These are phyloP conservation scores for Tephrocybe sp. DNA, from an alignment of 768 basidiomycete species.

Conservation along the genomic window DNA sequence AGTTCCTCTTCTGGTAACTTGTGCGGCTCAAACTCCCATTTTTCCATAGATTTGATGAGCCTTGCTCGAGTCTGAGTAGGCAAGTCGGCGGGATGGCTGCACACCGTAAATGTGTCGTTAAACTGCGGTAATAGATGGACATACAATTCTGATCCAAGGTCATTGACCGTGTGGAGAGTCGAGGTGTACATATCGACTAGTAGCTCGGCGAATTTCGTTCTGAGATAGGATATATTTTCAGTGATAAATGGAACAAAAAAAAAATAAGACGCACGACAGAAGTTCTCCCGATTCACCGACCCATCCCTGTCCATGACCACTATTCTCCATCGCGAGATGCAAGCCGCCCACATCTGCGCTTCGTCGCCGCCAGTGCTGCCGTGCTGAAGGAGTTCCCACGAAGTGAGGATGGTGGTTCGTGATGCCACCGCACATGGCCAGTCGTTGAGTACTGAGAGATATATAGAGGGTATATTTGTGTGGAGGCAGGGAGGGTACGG, in stretches of 20 bases:
- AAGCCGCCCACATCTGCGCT: conserved; percentile 92
- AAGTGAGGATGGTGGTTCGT: conserved; percentile 7
- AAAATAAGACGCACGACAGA: conserved; percentile 40
- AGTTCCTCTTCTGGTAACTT: conserved; percentile 81
- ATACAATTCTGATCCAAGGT: conserved; percentile 45
- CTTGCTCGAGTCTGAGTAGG: conserved; percentile 51
- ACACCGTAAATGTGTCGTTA: background rate
- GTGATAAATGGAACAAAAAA: background rate
- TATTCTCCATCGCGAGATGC: conserved; percentile 69
- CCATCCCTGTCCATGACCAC: conserved; percentile 71
- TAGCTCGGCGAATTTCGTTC: conserved; percentile 75
- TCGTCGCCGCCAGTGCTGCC: conserved; percentile 45
- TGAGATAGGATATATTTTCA: conserved; percentile 19
- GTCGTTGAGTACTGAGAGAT: background rate
- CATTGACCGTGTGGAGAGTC: conserved; percentile 70
- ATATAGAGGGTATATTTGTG: conserved; percentile 1
- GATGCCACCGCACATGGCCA: conserved; percentile 8
- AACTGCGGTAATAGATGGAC: conserved; percentile 20
- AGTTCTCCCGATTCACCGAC: conserved; percentile 47
- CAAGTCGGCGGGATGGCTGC: conserved; percentile 48
- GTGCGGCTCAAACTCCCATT: conserved; percentile 93
- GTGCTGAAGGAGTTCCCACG: conserved; percentile 8
- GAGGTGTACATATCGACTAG: conserved; percentile 84
- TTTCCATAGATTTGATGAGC: conserved; percentile 68
- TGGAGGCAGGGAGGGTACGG: conserved; percentile 14